A percentile compares a stretch with the other conserved stretches of the same genome.
phyloP scores from a whole-genome alignment of 495 filamentous ascomycete genomes.

The Xanthoparmelia taractica region DNA sequence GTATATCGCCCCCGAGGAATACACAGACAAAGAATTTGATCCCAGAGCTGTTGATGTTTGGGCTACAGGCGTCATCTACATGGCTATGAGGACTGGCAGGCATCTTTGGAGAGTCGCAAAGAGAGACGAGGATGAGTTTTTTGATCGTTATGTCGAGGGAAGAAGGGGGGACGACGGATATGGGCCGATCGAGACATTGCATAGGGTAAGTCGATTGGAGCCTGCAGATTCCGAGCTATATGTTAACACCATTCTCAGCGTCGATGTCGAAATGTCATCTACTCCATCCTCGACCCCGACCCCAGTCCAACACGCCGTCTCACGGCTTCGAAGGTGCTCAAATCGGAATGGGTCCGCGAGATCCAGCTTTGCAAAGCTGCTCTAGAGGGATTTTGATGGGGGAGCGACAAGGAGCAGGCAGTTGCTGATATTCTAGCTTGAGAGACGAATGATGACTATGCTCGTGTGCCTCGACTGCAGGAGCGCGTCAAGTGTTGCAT shows the following conservation, averaged over 20 bases:
- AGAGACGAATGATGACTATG: neutral
- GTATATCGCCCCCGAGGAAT: constrained; percentile 97
- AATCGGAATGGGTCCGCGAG: constrained; percentile 96
- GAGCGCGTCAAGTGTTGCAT: neutral
- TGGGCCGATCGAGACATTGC: constrained; percentile 88
- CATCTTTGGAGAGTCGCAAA: constrained; percentile 95
- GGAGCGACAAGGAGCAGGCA: neutral
- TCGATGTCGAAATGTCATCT: constrained; percentile 96
- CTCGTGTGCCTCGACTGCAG: neutral
- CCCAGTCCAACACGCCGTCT: constrained; percentile 67
- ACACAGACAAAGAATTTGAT: constrained; percentile 90
- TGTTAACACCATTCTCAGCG: constrained; percentile 54
- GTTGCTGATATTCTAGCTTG: neutral
- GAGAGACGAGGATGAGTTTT: constrained; percentile 96
- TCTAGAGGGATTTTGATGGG: constrained; percentile 70
- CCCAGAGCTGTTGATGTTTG: constrained; percentile 94
- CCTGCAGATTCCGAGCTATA: constrained; percentile 1
- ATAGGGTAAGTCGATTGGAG: constrained; percentile 60
- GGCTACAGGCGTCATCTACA: constrained; percentile 98
- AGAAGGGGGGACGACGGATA: constrained; percentile 91
- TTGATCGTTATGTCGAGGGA: constrained; percentile 83
- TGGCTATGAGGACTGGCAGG: constrained; percentile 96
- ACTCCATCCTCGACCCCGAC: constrained; percentile 97
- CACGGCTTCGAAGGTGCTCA: constrained; percentile 90
- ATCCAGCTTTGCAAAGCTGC: constrained; percentile 94